Conservation (phyloP, 2,329 filamentous ascomycete genomes). For the Curvularia spicifera region DNA sequence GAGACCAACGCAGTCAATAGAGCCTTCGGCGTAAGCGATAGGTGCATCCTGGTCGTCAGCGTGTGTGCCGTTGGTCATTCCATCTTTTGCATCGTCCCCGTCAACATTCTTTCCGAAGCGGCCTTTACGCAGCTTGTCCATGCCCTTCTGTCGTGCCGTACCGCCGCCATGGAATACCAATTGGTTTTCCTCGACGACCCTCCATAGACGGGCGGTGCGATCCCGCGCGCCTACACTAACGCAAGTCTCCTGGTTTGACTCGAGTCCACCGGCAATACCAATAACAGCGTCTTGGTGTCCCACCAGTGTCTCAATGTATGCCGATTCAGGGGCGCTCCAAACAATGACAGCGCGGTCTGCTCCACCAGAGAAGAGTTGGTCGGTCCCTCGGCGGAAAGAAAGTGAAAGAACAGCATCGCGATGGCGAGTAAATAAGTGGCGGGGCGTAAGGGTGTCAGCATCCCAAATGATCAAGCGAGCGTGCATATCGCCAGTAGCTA, state of each 20-base stretch:
- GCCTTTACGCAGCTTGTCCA: slow-evolving; percentile 46
- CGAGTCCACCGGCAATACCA: slow-evolving; percentile 67
- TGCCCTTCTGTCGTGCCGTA: slow-evolving; percentile 48
- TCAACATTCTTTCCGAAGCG: slow-evolving; percentile 43
- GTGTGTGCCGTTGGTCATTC: slow-evolving; percentile 43
- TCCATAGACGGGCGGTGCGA: slow-evolving; percentile 91
- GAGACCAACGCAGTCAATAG: slow-evolving; percentile 89
- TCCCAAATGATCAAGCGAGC: slow-evolving; percentile 88
- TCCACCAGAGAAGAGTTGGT: slow-evolving; percentile 90
- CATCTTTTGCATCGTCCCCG: slow-evolving; percentile 57
- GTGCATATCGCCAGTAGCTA: slow-evolving; percentile 89
- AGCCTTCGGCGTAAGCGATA: slow-evolving; percentile 70
- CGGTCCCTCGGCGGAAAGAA: slow-evolving; percentile 82
- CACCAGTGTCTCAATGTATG: slow-evolving; percentile 94
- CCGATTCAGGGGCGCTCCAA: slow-evolving; percentile 89
- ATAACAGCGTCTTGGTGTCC: slow-evolving; percentile 93
- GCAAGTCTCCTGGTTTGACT: slow-evolving; percentile 82
- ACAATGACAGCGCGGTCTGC: slow-evolving; percentile 94
- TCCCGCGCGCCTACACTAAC: slow-evolving; percentile 90
- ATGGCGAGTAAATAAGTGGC: slow-evolving; percentile 89
- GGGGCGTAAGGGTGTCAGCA: slow-evolving; percentile 75
- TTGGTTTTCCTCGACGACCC: slow-evolving; percentile 93
- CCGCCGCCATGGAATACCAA: slow-evolving; percentile 91
- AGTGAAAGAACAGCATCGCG: slow-evolving; percentile 85
- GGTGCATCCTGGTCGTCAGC: slow-evolving; percentile 50